Percentiles rank a stretch among this genome's conserved stretches.
These are phyloP conservation scores for Rhynchosporium agropyri DNA, from an alignment of 2,329 filamentous ascomycete species.

Conservation along the genomic window DNA sequence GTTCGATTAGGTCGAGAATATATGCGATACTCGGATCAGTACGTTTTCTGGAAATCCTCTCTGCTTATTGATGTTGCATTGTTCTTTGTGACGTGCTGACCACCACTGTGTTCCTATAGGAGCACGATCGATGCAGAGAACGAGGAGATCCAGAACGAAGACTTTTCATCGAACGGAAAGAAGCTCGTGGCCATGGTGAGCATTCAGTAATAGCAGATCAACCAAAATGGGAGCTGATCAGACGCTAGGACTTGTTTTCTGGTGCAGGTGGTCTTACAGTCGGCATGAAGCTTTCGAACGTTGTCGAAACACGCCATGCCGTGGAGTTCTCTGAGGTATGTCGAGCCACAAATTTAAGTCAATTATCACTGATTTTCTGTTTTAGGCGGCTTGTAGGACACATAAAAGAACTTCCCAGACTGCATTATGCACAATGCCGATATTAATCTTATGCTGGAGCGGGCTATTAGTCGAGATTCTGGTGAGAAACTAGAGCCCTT, in stretches of 20 bases:
- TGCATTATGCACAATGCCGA: neutral
- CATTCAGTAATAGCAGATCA: neutral
- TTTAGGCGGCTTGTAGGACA: conserved; percentile 12
- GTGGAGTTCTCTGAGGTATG: neutral
- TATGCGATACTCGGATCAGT: neutral
- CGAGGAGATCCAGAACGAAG: neutral
- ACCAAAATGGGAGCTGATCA: conserved; percentile 4
- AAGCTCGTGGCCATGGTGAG: conserved; percentile 15
- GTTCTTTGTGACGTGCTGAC: too few relatives aligned
- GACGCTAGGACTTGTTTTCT: conserved; percentile 5
- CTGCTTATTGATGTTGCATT: too few relatives aligned
- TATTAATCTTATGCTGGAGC: conserved; percentile 15
- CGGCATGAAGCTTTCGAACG: conserved; percentile 6
- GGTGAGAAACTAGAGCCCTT: neutral
- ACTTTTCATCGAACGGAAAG: conserved; percentile 12
- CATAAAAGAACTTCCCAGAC: conserved; percentile 12
- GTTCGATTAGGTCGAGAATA: neutral
- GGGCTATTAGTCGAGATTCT: conserved; percentile 2
- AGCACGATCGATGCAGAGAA: too few relatives aligned
- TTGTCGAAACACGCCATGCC: conserved; percentile 5
- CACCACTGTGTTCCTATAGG: too few relatives aligned
- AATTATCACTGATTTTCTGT: neutral
- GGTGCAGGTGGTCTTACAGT: conserved; percentile 24
- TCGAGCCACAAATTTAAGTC: too few relatives aligned
- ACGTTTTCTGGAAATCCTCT: neutral